These are phyloP conservation scores for Sclerotinia glacialis DNA, from an alignment of 2,329 filamentous ascomycete species.

Conservation along the genomic window DNA sequence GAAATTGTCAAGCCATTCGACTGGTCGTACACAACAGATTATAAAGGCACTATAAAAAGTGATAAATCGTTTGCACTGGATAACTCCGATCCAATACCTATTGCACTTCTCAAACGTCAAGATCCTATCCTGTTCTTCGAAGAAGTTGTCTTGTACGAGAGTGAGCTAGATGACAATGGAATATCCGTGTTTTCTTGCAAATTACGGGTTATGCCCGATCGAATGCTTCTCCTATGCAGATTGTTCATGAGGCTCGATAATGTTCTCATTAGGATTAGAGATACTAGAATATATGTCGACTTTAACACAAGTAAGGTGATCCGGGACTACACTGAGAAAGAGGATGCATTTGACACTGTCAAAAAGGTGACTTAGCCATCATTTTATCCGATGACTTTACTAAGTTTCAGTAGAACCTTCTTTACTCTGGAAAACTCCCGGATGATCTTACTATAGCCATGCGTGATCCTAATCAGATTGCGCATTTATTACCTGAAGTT, in stretches of 20 bases:
- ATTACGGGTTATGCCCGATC: constrained; percentile 84
- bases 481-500: constrained; percentile 66
- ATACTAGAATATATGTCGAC: constrained; percentile 90
- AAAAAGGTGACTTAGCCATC: constrained; percentile 56
- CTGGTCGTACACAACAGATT: constrained; percentile 94
- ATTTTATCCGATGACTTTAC: neutral
- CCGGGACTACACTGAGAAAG: constrained; percentile 85
- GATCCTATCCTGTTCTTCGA: constrained; percentile 97
- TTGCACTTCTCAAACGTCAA: constrained; percentile 80
- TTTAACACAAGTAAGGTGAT: constrained; percentile 77
- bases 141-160: constrained; percentile 93
- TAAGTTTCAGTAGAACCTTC: constrained; percentile 45
- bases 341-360: constrained; percentile 75
- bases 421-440: constrained; percentile 51
- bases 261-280: constrained; percentile 80
- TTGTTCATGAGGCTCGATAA: constrained; percentile 93
- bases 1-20: constrained; percentile 95
- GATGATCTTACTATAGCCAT: constrained; percentile 75
- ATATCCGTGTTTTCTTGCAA: constrained; percentile 89
- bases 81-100: constrained; percentile 59
- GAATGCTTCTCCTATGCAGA: constrained; percentile 78
- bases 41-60: constrained; percentile 64
- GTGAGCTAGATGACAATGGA: constrained; percentile 96
- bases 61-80: constrained; percentile 34
- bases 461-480: constrained; percentile 75